Base-by-base conservation (phyloP, 2,329 filamentous ascomycete genomes). In the Mariannaea elegans region DNA sequence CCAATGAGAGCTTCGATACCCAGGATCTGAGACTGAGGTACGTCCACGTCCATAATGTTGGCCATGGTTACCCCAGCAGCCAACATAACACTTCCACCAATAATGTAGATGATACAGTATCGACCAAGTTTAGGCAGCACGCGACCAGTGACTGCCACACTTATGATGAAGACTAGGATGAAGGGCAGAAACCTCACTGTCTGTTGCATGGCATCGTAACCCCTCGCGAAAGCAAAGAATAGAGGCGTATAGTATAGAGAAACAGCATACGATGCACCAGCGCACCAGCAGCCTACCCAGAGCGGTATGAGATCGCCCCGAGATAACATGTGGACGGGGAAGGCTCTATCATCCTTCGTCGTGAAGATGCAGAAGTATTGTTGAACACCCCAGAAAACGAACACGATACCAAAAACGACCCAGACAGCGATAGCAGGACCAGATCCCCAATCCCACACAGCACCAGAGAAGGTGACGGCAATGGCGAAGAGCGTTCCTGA, bases 161-260 rank as follows among this genome's bases (percentile, higher is more conserved):
- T 70, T 48, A 73, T 54, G 39, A 78, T 78, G 46, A 79, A 70
- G 12, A 77, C 61, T 18, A 77, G 65, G 51, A 81, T 77, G 63
- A 78, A 78, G 2, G 80, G 81, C 2, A 83, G 70, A 1, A 82
- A 67, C 3, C 76, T 72, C 1, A 79, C 74, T 1, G 75, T 80
- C 3, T 80, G 75, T n/a, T 73, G 56, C 3, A 82, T 65, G 0
- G 80, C 75, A 3, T 65, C 72, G 27, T 81, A 76, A 4, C 78
- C 78, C 3, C 73, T 75, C 0, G 76, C 76, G 66, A 86, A 87
- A 57, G 83, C 80, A 69, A 86, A 86, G 72, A 78, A 85, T 1
- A 86, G 72, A 0, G 84, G 84, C 7, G 82, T 79, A 70, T 82
- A 87, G 72, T 86, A 87, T 7, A 82, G 73, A 0, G 76, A 65